Evolutionary conservation across 2,329 filamentous ascomycete species (phyloP).

Genomic region (Exophiala dermatitidis): DNA sequence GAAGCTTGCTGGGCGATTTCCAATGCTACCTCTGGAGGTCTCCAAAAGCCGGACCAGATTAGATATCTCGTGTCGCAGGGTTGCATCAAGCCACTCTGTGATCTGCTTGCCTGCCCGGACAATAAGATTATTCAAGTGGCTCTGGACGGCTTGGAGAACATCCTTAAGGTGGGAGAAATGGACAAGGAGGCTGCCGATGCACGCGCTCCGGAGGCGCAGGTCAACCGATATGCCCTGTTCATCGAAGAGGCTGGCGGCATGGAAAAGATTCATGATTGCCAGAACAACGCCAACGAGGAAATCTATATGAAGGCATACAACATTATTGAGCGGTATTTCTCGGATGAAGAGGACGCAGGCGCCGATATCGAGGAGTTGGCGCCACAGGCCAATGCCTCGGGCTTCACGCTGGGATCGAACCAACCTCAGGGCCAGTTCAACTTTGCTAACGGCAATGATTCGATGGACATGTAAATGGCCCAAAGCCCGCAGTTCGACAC

Average conservation of each 20-base stretch:
- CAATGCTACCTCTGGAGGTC: conserved; percentile 91
- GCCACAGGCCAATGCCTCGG: conserved; percentile 63
- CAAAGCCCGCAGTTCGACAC: background rate
- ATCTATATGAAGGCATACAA: conserved; percentile 99
- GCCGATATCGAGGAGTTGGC: conserved; percentile 74
- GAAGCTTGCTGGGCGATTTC: conserved; percentile 99
- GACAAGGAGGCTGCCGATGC: conserved; percentile 85
- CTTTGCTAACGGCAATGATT: conserved; percentile 69
- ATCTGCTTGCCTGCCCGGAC: conserved; percentile 89
- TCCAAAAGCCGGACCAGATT: conserved; percentile 98
- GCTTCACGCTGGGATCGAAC: conserved; percentile 60
- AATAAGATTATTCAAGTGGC: conserved; percentile 99
- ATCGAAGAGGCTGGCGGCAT: conserved; percentile 98
- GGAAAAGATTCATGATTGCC: conserved; percentile 99
- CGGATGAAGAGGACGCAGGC: conserved; percentile 81
- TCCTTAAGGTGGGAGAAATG: conserved; percentile 97
- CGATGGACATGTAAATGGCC: conserved; percentile 62
- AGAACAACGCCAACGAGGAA: conserved; percentile 99
- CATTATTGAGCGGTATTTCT: conserved; percentile 99
- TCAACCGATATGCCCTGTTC: conserved; percentile 96
- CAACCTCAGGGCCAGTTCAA: conserved; percentile 80
- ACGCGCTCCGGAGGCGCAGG: conserved; percentile 56
- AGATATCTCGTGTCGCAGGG: conserved; percentile 87
- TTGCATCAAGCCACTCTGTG: conserved; percentile 95
- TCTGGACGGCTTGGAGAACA: conserved; percentile 95